These are phyloP conservation scores for Entomortierella chlamydospora DNA, from an alignment of 192 early-diverging fungal genomes.

Conservation along the genomic window DNA sequence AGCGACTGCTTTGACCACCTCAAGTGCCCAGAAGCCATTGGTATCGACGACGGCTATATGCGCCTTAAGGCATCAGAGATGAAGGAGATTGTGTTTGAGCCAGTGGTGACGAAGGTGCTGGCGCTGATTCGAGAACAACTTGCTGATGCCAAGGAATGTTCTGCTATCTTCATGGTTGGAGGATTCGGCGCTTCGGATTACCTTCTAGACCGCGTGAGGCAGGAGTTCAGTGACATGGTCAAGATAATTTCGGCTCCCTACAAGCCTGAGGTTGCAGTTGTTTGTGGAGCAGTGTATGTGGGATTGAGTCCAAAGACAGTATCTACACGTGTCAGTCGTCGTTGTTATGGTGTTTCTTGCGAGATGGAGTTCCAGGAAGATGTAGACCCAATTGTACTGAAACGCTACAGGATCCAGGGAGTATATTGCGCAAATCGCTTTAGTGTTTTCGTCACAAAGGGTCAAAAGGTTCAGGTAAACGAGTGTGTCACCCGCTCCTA, in stretches of 20 bases:
- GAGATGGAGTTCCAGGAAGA: conserved; percentile 2
- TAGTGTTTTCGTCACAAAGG: conserved; percentile 18
- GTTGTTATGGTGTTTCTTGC: conserved; percentile 26
- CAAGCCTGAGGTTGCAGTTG: conserved; percentile 55
- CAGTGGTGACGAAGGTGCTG: conserved; percentile 49
- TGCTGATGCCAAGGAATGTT: conserved; percentile 9
- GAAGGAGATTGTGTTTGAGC: conserved; percentile 41
- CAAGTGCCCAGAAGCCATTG: conserved; percentile 6
- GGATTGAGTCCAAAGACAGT: conserved; percentile 54
- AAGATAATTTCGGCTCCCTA: conserved; percentile 44
- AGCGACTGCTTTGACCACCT: conserved; percentile 3
- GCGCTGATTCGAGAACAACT: conserved; percentile 56
- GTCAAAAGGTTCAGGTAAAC: conserved; percentile 17
- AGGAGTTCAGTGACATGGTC: conserved; percentile 47
- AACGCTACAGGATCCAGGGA: not conserved
- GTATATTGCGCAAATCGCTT: conserved; percentile 14
- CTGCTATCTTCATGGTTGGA: conserved; percentile 56
- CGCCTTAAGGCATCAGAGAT: conserved; percentile 14
- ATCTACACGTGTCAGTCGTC: conserved; percentile 20
- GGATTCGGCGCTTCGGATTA: conserved; percentile 59
- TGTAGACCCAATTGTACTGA: conserved; percentile 6
- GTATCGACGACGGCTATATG: conserved; percentile 24
- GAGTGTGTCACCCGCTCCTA: conserved; percentile 9
- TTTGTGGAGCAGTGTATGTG: conserved; percentile 62
- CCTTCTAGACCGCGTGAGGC: conserved; percentile 39